Evolutionary conservation across 306 rosid species (phyloP), one percentile per base, ranked within the genome.

Genomic region (Rubus idaeus): DNA sequence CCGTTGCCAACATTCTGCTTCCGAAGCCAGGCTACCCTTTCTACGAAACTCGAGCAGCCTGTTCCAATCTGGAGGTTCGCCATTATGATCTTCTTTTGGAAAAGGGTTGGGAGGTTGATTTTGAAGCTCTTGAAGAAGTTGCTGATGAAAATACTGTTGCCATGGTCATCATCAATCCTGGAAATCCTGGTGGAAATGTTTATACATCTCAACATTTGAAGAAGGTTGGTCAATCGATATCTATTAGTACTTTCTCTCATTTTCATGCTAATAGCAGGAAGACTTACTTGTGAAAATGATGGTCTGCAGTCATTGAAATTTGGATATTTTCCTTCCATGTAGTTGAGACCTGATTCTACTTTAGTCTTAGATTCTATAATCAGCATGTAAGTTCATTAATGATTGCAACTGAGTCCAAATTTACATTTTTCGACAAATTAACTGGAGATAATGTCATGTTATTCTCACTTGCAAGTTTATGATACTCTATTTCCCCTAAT

Each of bases 141-240:
- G 53, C 85, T 2, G 65, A 84, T 58, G 73, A 65, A 26, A 81
- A 81, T 45, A 84, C 83, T 16, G 78, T 47, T 5, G 88, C 81
- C 40, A 74, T 78, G 11, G 83, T 84, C 75, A 40, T 84, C 69
- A 75, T 80, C 20, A 78, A 81, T 66, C 88, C 88, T 3, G 83
- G 81, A 10, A 81, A 84, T 78, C 83, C 85, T 51, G 70, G 76
- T 75, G 85, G 85, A 30, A 78, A n/a, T 78, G 83, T 84, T 69
- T 84, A 74, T 64, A 53, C 62, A 1, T 44, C 57, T 45, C 73
- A 78, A 13, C 83, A 81, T 51, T 56, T 84, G 75, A 56, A 75
- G n/a, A 70, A 84, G 81, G 84, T 80, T 50, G 2, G 39, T 23
- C 12, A 30, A 51, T 40, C n/a, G n/a, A n/a, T n/a, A 51, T 40